Conservation (phyloP, 306 rosid species). For the Datisca glomerata region DNA sequence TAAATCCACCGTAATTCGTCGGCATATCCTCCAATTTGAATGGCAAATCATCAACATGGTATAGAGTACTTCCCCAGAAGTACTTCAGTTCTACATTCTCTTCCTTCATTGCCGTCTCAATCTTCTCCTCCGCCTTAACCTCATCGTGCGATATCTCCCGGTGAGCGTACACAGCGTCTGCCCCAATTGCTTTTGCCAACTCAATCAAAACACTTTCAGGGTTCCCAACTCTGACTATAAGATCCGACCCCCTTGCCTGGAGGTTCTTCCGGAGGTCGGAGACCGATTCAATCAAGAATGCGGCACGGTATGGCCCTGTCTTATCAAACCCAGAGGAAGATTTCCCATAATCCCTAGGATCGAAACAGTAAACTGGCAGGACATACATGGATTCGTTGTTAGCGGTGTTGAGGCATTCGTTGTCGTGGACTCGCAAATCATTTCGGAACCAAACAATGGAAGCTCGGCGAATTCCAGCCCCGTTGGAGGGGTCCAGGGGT, state of each 20-base stretch:
- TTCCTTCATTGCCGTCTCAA: slow-evolving; percentile 64
- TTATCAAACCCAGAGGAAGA: slow-evolving; percentile 85
- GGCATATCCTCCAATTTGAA: slow-evolving; percentile 85
- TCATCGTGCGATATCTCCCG: slow-evolving; percentile 81
- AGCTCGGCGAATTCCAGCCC: slow-evolving; percentile 75
- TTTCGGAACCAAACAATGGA: slow-evolving; percentile 88
- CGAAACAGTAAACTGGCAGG: slow-evolving; percentile 86
- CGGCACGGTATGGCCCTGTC: slow-evolving; percentile 70
- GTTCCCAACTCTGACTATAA: slow-evolving; percentile 71
- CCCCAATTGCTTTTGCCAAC: slow-evolving; percentile 76
- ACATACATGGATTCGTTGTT: slow-evolving; percentile 69
- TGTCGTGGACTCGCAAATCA: slow-evolving; percentile 77
- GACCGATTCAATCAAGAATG: slow-evolving; percentile 69
- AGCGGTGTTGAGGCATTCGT: slow-evolving; percentile 69
- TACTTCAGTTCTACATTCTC: slow-evolving; percentile 82
- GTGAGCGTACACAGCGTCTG: slow-evolving; percentile 67
- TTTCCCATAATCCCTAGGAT: slow-evolving; percentile 76
- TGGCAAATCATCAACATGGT: slow-evolving; percentile 77
- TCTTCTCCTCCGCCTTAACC: slow-evolving; percentile 63
- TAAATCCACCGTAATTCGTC: slow-evolving; percentile 64
- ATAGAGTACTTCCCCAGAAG: slow-evolving; percentile 93
- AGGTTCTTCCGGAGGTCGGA: slow-evolving; percentile 62
- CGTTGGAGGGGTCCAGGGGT: slow-evolving; percentile 68
- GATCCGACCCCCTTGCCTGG: slow-evolving; percentile 74
- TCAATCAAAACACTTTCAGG: slow-evolving; percentile 70